These are phyloP conservation scores for Stenogyne calaminthoides DNA, from an alignment of 305 asterid genomes.

Conservation along the genomic window DNA sequence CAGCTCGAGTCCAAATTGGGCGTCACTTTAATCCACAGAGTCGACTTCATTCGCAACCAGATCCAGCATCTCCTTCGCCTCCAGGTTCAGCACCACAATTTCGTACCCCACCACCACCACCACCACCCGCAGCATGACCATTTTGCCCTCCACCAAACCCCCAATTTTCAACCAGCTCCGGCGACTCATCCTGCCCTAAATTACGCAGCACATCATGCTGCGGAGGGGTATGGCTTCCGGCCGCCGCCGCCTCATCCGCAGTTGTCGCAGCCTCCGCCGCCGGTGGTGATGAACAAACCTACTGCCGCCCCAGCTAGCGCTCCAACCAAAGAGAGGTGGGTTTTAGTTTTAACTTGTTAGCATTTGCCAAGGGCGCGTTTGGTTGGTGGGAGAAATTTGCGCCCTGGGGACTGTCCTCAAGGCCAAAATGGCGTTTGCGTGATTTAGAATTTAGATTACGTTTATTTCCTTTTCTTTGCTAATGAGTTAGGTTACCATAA, in stretches of 20 bases:
- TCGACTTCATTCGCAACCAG: conserved; percentile 61
- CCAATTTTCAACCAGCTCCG: conserved; percentile 41
- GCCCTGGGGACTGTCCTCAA: conserved; percentile 16
- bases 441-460: not conserved
- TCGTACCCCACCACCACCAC: conserved; percentile 34
- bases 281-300: conserved; percentile 30
- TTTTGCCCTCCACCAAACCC: conserved; percentile 45
- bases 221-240: conserved; percentile 34
- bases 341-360: conserved; percentile 9
- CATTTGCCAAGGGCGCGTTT: conserved; percentile 3
- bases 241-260: conserved; percentile 33
- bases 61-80: conserved; percentile 57
- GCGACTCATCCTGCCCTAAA: conserved; percentile 34
- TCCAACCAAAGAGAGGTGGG: conserved; percentile 51
- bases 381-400: conserved; percentile 31
- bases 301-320: conserved; percentile 32
- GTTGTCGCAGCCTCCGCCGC: conserved; percentile 23
- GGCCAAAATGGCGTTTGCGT: conserved; percentile 5
- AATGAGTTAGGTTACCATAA: not conserved
- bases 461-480: not conserved
- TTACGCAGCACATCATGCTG: conserved; percentile 37
- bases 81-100: conserved; percentile 40
- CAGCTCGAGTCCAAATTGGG: conserved; percentile 61
- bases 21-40: conserved; percentile 45
- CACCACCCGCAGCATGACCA: conserved; percentile 32